Percentiles rank a stretch among this genome's conserved stretches.
Conservation (phyloP, 2,329 filamentous ascomycete species). For the Talaromyces sp. region DNA sequence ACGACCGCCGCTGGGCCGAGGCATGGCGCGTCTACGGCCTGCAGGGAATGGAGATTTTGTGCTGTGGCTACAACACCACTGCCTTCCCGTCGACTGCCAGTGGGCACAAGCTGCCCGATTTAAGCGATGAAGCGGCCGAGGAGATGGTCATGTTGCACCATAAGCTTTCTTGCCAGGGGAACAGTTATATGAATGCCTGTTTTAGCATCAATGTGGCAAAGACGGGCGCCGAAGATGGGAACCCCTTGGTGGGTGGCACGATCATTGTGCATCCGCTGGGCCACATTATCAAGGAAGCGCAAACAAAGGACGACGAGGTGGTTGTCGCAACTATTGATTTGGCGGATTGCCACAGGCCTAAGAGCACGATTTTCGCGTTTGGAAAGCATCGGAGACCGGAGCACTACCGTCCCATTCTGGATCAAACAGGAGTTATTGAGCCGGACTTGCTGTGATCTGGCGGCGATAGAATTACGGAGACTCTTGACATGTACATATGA, state of each 20-base stretch:
- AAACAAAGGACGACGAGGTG: slow-evolving; percentile 10
- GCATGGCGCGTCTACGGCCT: slow-evolving; percentile 50
- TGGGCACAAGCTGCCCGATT: slow-evolving; percentile 32
- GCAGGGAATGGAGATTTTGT: slow-evolving; percentile 46
- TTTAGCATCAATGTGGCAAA: slow-evolving; percentile 48
- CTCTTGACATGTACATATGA: slow-evolving; percentile 2
- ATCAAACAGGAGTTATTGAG: slow-evolving; percentile 10
- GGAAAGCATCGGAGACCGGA: slow-evolving; percentile 11
- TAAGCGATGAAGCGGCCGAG: slow-evolving; percentile 44
- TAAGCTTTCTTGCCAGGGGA: slow-evolving; percentile 36
- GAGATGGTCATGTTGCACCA: slow-evolving; percentile 49
- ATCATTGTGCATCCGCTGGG: slow-evolving; percentile 12
- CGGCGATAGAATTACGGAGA: background rate
- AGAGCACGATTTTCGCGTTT: slow-evolving; percentile 10
- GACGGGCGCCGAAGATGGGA: slow-evolving; percentile 49
- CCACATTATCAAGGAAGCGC: slow-evolving; percentile 11
- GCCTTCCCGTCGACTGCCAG: slow-evolving; percentile 40
- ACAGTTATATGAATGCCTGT: slow-evolving; percentile 51
- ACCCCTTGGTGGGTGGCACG: slow-evolving; percentile 20
- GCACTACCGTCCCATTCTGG: slow-evolving; percentile 7
- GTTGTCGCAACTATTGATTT: slow-evolving; percentile 8
- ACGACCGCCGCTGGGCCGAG: slow-evolving; percentile 52
- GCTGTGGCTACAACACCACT: slow-evolving; percentile 45
- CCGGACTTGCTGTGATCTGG: slow-evolving; percentile 9
- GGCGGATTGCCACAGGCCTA: slow-evolving; percentile 9